These are phyloP conservation scores for Moricandia arvensis DNA, from an alignment of 345 rosid genomes.

Conservation along the genomic window DNA sequence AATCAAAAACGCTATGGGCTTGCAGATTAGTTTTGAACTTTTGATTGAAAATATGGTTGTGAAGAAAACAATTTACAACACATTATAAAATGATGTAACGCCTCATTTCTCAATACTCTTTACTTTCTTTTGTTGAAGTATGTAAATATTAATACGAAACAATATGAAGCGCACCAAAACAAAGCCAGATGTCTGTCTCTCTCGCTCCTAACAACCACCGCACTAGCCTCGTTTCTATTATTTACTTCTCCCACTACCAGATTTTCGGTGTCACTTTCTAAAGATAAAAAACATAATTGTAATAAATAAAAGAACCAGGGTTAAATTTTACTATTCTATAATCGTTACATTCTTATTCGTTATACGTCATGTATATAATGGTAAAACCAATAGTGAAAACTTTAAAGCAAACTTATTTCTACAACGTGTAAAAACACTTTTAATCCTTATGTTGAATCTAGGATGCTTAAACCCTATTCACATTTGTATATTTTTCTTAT, in stretches of 20 bases:
- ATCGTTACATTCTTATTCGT: neutral
- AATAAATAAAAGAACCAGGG: neutral
- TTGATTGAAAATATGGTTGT: neutral
- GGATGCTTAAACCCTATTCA: neutral
- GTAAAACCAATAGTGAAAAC: neutral
- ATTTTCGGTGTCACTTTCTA: neutral
- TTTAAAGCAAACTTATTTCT: neutral
- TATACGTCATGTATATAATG: neutral
- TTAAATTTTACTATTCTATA: neutral
- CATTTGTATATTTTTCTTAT: neutral
- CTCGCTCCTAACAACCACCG: constrained; percentile 33
- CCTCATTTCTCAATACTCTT: neutral
- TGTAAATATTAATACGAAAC: neutral
- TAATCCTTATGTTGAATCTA: neutral
- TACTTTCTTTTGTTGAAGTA: neutral
- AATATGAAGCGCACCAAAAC: constrained; percentile 6
- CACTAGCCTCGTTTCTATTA: constrained; percentile 20
- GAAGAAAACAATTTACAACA: neutral
- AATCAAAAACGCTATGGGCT: neutral
- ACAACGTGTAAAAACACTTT: neutral
- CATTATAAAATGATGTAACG: neutral
- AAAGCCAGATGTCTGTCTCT: constrained; percentile 30
- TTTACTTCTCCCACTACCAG: constrained; percentile 27
- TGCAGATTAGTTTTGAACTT: neutral
- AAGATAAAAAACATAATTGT: neutral